A percentile compares a stretch with the other conserved stretches of the same genome.
These are phyloP conservation scores for Aspergillus pseudoviridinutans DNA, from an alignment of 2,329 filamentous ascomycete species.

Conservation along the genomic window DNA sequence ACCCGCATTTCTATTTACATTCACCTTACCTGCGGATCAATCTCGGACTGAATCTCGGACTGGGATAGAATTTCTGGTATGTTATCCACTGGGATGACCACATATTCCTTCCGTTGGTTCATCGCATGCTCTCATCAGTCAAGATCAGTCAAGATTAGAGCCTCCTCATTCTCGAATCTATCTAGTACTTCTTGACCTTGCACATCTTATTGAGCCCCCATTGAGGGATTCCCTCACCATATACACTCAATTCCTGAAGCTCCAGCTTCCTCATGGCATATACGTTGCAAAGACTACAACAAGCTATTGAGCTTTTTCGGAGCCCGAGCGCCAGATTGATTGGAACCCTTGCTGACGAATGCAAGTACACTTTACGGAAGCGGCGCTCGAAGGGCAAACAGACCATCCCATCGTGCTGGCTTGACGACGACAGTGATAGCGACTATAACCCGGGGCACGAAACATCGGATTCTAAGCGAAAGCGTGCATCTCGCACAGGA, in stretches of 20 bases:
- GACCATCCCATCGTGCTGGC: slow-evolving; percentile 18
- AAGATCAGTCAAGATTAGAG: no score
- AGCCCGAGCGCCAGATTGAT: not conserved
- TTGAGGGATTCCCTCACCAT: no score
- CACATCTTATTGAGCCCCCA: no score
- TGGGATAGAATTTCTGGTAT: no score
- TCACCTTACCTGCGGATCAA: no score
- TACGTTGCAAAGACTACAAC: not conserved
- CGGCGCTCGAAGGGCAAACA: not conserved
- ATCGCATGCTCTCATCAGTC: no score
- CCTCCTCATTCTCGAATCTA: no score
- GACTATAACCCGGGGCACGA: slow-evolving; percentile 26
- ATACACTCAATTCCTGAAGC: not conserved
- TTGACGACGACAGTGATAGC: slow-evolving; percentile 35
- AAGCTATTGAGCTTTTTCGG: slow-evolving; percentile 3
- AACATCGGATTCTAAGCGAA: not conserved
- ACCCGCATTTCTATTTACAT: no score
- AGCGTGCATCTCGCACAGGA: not conserved
- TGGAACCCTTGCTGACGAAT: not conserved
- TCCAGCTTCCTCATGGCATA: not conserved
- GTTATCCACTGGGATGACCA: no score
- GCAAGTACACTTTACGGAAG: slow-evolving; percentile 13
- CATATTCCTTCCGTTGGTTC: no score
- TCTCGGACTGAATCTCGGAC: no score
- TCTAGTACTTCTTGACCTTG: no score